A percentile compares a stretch with the other conserved stretches of the same genome.
Conservation (phyloP, 2,329 filamentous ascomycete species). For the Xylariaceae sp. region DNA sequence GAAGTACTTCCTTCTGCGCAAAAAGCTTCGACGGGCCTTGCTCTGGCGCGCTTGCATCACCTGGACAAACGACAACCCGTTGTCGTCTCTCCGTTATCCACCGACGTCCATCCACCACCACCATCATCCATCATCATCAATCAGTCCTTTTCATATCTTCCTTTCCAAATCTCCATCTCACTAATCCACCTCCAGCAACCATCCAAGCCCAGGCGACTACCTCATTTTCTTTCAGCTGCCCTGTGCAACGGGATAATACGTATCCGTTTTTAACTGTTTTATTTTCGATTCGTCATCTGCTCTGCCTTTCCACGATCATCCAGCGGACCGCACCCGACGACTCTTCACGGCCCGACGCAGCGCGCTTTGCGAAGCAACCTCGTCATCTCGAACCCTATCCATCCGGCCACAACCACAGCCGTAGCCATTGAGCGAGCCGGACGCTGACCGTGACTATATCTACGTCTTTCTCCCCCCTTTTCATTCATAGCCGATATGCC, state of each 20-base stretch:
- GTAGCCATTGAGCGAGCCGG: conserved; percentile 31
- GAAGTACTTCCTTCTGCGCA: neutral
- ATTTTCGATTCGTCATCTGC: conserved; percentile 33
- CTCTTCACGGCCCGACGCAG: conserved; percentile 32
- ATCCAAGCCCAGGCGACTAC: neutral
- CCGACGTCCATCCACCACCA: conserved; percentile 15
- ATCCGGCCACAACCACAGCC: conserved; percentile 12
- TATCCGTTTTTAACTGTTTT: conserved; percentile 21
- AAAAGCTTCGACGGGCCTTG: conserved; percentile 6
- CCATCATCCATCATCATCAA: conserved; percentile 22
- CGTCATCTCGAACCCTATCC: conserved; percentile 17
- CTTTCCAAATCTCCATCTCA: conserved; percentile 15
- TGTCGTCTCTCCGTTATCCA: conserved; percentile 18
- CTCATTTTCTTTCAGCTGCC: neutral
- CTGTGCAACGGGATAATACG: conserved; percentile 10
- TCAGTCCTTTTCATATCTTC: conserved; percentile 5
- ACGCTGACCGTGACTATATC: conserved; percentile 18
- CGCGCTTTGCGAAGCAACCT: conserved; percentile 32
- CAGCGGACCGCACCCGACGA: conserved; percentile 17
- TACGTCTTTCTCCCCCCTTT: conserved; percentile 16
- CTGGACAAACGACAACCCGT: conserved; percentile 22
- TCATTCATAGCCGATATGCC: conserved; percentile 61
- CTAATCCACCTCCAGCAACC: conserved; percentile 3
- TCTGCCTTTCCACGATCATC: conserved; percentile 16
- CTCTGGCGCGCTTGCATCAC: conserved; percentile 18